phyloP scores from a whole-genome alignment of 257 asterid species.

The Nicotiana noctiflora region DNA sequence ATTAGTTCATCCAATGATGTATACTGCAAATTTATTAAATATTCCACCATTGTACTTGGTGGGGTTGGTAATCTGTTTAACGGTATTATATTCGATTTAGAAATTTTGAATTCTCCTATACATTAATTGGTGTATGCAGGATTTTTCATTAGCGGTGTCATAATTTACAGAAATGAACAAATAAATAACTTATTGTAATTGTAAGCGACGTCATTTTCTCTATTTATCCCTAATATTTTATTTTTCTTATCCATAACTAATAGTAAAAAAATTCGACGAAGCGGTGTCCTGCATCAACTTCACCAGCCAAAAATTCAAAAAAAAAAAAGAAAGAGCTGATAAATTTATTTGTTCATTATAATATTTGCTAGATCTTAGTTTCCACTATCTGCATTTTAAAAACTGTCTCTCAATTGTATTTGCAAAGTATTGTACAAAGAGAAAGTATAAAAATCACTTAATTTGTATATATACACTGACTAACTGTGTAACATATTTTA shows the following conservation, averaged over 20 bases:
- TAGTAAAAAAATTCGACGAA: too few relatives aligned
- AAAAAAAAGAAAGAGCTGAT: not conserved
- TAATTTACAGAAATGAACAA: too few relatives aligned
- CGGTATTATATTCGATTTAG: not conserved
- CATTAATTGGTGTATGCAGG: too few relatives aligned
- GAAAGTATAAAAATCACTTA: not conserved
- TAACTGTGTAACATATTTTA: too few relatives aligned
- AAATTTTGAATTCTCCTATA: too few relatives aligned
- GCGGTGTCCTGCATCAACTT: too few relatives aligned
- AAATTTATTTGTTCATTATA: not conserved
- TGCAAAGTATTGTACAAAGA: not conserved
- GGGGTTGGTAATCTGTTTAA: not conserved
- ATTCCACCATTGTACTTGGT: not conserved
- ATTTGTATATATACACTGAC: too few relatives aligned
- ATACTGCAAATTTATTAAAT: not conserved
- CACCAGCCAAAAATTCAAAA: not conserved
- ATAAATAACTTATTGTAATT: too few relatives aligned
- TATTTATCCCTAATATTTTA: too few relatives aligned
- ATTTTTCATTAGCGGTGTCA: too few relatives aligned
- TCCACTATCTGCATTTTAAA: not conserved
- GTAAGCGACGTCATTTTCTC: too few relatives aligned
- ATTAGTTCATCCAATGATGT: not conserved
- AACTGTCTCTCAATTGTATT: not conserved
- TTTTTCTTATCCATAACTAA: too few relatives aligned
- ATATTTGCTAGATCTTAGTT: not conserved